phyloP scores from a whole-genome alignment of 2,329 filamentous ascomycete species.

The Trichoderma atroviride region DNA sequence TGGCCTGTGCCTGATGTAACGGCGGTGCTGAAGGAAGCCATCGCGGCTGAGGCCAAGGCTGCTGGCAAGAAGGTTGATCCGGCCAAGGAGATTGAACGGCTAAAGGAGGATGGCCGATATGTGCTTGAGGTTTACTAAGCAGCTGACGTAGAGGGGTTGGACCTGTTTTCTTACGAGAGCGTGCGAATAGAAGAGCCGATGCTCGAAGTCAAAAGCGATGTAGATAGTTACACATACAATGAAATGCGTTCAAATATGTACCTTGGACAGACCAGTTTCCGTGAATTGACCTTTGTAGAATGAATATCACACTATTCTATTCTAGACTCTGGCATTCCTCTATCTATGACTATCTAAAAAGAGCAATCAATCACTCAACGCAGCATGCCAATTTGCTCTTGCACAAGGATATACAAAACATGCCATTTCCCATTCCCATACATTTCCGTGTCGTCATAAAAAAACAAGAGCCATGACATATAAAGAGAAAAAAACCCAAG shows the following conservation, averaged over 20 bases:
- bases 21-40: constrained; percentile 89
- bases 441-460: constrained; percentile 14
- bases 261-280: not conserved
- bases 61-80: constrained; percentile 80
- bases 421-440: constrained; percentile 20
- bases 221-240: not conserved
- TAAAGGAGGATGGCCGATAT: constrained; percentile 94
- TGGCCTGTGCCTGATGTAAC: constrained; percentile 99
- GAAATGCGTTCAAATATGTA: not conserved
- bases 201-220: constrained; percentile 8
- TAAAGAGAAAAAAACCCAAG: not conserved
- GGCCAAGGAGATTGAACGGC: constrained; percentile 88
- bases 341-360: constrained; percentile 19
- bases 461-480: not conserved
- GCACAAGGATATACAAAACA: constrained; percentile 9
- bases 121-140: constrained; percentile 92
- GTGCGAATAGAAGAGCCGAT: constrained; percentile 10
- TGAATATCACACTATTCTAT: not conserved
- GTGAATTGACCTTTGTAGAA: not conserved
- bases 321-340: constrained; percentile 7
- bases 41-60: constrained; percentile 71
- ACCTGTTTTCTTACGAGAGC: not conserved
- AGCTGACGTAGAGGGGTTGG: not conserved
- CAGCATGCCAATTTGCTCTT: constrained; percentile 1
- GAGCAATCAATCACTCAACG: not conserved